Conservation (phyloP, 208 protist genomes). For the Trypanosoma cruzi region DNA sequence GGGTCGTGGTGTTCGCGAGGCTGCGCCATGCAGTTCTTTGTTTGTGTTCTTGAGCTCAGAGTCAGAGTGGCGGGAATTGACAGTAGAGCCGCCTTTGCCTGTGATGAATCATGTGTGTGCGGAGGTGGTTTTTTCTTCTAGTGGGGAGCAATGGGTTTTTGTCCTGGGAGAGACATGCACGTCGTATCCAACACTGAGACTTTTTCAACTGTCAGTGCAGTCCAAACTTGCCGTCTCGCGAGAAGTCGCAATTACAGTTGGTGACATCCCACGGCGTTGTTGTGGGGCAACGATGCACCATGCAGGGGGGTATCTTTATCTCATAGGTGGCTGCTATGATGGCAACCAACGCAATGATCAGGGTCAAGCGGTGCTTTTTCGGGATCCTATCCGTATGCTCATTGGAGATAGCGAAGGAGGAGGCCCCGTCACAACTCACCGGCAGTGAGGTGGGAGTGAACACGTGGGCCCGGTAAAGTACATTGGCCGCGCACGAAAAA, state of each 20-base stretch:
- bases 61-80: constrained; percentile 5
- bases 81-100: constrained; percentile 24
- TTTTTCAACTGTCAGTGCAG: constrained; percentile 17
- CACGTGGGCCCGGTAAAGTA: not conserved
- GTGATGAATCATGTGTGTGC: constrained; percentile 25
- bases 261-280: constrained; percentile 38
- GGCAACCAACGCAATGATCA: not conserved
- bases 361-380: not conserved
- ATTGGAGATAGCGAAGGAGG: constrained; percentile 23
- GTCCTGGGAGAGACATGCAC: constrained; percentile 15
- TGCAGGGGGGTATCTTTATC: constrained; percentile 52
- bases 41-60: not conserved
- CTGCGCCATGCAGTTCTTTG: not conserved
- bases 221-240: not conserved
- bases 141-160: constrained; percentile 19
- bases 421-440: not conserved
- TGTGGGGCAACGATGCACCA: constrained; percentile 46
- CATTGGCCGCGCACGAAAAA: not conserved
- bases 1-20: constrained; percentile 36
- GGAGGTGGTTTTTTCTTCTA: constrained; percentile 21
- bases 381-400: constrained; percentile 33
- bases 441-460: not conserved
- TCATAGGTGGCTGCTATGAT: constrained; percentile 25
- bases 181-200: not conserved
- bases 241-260: constrained; percentile 23